phyloP scores from a whole-genome alignment of 495 filamentous ascomycete species.

The Endocarpon pusillum region DNA sequence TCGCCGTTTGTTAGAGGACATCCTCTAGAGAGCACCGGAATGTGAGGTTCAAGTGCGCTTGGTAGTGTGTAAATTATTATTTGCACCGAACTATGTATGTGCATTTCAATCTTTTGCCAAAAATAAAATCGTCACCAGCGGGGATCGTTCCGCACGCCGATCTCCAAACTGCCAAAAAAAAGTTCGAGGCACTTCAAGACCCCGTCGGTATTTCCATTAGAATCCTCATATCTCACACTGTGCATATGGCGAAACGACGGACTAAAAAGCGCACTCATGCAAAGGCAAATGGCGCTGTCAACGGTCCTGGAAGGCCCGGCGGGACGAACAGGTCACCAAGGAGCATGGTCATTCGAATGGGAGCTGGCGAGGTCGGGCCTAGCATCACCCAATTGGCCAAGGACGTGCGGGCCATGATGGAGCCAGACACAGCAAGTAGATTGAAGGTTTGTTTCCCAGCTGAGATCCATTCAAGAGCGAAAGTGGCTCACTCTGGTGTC shows the following conservation, averaged over 20 bases:
- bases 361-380: constrained; percentile 81
- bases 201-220: no score
- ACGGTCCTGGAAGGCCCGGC: constrained; percentile 32
- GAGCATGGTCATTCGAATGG: constrained; percentile 96
- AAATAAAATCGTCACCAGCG: no score
- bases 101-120: no score
- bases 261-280: constrained; percentile 83
- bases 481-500: constrained; percentile 2
- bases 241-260: constrained; percentile 66
- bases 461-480: constrained; percentile 4
- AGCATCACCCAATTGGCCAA: constrained; percentile 82
- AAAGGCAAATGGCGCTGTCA: constrained; percentile 42
- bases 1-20: not conserved
- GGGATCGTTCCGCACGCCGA: no score
- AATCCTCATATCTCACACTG: no score
- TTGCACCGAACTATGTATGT: no score
- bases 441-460: constrained; percentile 33
- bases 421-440: constrained; percentile 78
- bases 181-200: no score
- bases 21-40: no score
- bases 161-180: no score
- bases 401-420: constrained; percentile 87
- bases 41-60: no score
- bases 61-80: no score
- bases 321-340: constrained; percentile 50